Conservation (phyloP, 2,329 filamentous ascomycete species). For the Sporothrix dimorphospora region DNA sequence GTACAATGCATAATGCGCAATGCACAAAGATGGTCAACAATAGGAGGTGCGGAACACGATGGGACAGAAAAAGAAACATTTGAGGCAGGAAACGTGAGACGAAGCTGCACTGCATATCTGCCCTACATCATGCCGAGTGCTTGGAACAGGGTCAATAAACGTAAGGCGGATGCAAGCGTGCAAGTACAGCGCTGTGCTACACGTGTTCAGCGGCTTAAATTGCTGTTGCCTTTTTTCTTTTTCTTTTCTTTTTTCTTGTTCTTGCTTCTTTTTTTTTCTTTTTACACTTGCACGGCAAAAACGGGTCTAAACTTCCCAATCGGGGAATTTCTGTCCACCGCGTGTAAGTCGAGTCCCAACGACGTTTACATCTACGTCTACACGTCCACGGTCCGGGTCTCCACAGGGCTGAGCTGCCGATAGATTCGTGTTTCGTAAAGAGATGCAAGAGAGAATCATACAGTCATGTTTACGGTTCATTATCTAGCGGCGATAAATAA, state of each 20-base stretch:
- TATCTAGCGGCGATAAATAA: neutral
- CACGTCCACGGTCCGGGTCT: neutral
- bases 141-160: too few relatives aligned
- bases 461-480: neutral
- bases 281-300: neutral
- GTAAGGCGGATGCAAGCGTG: too few relatives aligned
- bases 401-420: slow-evolving; percentile 12
- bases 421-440: neutral
- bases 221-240: neutral
- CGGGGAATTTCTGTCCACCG: neutral
- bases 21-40: neutral
- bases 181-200: too few relatives aligned
- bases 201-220: too few relatives aligned
- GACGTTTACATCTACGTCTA: neutral
- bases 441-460: too few relatives aligned
- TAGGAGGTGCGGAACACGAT: neutral
- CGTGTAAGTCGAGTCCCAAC: neutral
- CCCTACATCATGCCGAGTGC: neutral
- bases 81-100: neutral
- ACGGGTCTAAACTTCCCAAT: slow-evolving; percentile 11
- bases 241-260: neutral
- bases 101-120: neutral
- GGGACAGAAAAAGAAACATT: neutral
- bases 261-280: neutral
- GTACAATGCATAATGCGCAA: too few relatives aligned